Evolutionary conservation across 805 yeast species (phyloP).

Genomic region (Wickerhamomyces bovis): DNA sequence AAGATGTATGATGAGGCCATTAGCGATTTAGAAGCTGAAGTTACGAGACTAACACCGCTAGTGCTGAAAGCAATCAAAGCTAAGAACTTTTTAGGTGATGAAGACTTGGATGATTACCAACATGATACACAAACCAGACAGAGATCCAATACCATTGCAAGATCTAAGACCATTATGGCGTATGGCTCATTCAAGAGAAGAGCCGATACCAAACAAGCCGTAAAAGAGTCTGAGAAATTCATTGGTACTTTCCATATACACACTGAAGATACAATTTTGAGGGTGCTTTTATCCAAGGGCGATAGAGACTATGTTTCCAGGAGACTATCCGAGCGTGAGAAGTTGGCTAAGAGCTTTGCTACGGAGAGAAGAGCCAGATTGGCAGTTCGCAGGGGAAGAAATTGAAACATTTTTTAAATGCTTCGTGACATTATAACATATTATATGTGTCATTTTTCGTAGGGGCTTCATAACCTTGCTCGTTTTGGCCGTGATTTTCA

Average conservation of each 20-base stretch:
- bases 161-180: conserved; percentile 65
- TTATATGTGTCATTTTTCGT: background rate
- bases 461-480: background rate
- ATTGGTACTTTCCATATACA: conserved; percentile 32
- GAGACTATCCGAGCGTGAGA: conserved; percentile 57
- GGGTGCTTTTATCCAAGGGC: conserved; percentile 64
- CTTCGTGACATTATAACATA: background rate
- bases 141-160: conserved; percentile 43
- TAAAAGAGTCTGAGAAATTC: conserved; percentile 32
- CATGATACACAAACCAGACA: conserved; percentile 11
- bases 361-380: conserved; percentile 26
- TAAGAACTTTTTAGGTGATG: conserved; percentile 37
- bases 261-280: conserved; percentile 64
- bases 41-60: conserved; percentile 51
- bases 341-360: conserved; percentile 28
- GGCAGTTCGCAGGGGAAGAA: conserved; percentile 14
- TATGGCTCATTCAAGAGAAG: conserved; percentile 59
- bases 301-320: conserved; percentile 52
- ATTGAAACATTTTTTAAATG: background rate
- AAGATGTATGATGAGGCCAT: conserved; percentile 53
- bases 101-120: conserved; percentile 21
- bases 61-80: conserved; percentile 44
- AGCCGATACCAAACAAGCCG: conserved; percentile 39
- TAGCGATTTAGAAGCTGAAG: conserved; percentile 45
- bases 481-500: background rate